Evolutionary conservation across 2,329 filamentous ascomycete species (phyloP), one percentile per base, ranked within the genome.

Genomic region (Amauroascus niger): DNA sequence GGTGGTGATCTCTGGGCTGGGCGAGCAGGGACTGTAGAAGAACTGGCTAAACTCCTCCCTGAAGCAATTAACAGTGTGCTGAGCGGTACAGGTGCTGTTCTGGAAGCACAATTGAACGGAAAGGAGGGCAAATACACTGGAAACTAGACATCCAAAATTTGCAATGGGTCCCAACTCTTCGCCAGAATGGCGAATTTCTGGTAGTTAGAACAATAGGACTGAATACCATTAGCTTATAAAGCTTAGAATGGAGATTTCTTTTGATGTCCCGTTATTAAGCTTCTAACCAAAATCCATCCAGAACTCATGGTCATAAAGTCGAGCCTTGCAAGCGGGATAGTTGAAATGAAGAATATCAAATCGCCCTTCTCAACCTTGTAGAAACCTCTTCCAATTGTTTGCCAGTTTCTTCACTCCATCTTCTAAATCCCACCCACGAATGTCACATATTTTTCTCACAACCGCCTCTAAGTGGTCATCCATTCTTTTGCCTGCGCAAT

Each of bases 401-500:
- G 79, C 82, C 55, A 97, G 74, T 53, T 69, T 77, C 61, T 69
- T 72, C 1, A 88, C 78, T 0, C 91, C 91, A 3, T 88, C 76
- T 43, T 84, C 77, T 54, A 95, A 67, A 0, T 69, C 66, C 91
- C 93, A 97, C 1, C 79, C 82, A 60, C 89, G 93, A 44, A 89
- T 74, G 47, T 78, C 69, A 64, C 91, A 96, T 4, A 97, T 79
- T 56, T 78, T 81, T n/a, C 83, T 75, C 53, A 86, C 81, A 57
- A 90, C 84, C 44, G 86, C 79, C 65, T 91, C 86, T 11, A 98
- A 71, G 55, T 81, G 72, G 1, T 73, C 69, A 65, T 97, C 93
- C 87, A 97, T 95, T 49, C 77, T 72, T 1, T 82, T 75, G 0
- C 93, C 93, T 0, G 91, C 93, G 18, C 73, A 79, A 67, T 97